A percentile compares a stretch with the other conserved stretches of the same genome.
Conservation (phyloP, 768 basidiomycete genomes). For the Psilocybe azurescens region DNA sequence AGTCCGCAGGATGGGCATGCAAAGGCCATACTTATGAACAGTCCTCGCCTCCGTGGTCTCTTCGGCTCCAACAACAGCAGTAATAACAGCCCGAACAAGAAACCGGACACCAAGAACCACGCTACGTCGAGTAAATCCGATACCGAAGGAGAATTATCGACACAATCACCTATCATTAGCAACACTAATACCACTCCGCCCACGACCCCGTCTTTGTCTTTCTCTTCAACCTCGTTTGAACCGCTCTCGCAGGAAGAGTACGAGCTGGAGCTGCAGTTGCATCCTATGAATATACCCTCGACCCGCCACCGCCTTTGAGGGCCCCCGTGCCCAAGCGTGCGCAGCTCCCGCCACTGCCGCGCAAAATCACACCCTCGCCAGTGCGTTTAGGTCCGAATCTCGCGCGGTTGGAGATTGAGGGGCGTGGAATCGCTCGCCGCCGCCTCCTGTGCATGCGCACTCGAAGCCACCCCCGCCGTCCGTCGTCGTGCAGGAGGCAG, state of each 20-base stretch:
- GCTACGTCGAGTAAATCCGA: slow-evolving; percentile 24
- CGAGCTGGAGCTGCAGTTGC: slow-evolving; percentile 27
- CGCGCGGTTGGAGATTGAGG: slow-evolving; percentile 33
- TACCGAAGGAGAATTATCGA: slow-evolving; percentile 12
- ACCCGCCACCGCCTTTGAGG: not conserved
- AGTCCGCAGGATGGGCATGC: slow-evolving; percentile 15
- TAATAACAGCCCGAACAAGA: slow-evolving; percentile 17
- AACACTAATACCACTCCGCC: slow-evolving; percentile 21
- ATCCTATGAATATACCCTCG: slow-evolving; percentile 18
- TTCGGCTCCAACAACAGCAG: slow-evolving; percentile 24
- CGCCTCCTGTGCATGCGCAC: slow-evolving; percentile 17
- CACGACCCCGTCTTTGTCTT: slow-evolving; percentile 17
- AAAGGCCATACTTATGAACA: slow-evolving; percentile 21
- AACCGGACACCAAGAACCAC: slow-evolving; percentile 21
- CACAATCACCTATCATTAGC: slow-evolving; percentile 11
- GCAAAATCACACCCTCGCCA: slow-evolving; percentile 30
- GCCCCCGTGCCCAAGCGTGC: slow-evolving; percentile 23
- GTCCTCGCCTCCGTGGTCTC: slow-evolving; percentile 30
- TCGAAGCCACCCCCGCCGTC: slow-evolving; percentile 25
- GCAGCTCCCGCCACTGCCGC: slow-evolving; percentile 26
- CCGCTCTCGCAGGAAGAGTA: slow-evolving; percentile 26
- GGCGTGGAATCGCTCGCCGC: slow-evolving; percentile 13
- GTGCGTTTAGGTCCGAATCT: slow-evolving; percentile 29
- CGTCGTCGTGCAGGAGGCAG: slow-evolving; percentile 23
- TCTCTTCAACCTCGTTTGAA: slow-evolving; percentile 23